Evolutionary conservation across 345 rosid genomes (phyloP), one percentile per base, ranked within the genome.

Genomic region (Salix suchowensis): DNA sequence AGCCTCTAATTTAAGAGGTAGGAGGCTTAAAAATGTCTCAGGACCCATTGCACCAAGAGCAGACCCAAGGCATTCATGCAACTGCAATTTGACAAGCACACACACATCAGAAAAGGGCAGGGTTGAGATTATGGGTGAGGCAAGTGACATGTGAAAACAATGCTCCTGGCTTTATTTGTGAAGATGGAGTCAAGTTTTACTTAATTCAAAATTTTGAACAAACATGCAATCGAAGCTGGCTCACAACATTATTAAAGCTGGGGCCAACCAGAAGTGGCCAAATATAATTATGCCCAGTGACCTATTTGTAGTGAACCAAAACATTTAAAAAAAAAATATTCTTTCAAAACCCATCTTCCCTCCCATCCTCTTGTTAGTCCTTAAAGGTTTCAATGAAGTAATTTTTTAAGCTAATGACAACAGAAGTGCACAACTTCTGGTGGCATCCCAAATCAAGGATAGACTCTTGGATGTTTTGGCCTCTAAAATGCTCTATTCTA

Each of bases 11-110:
- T 90, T 91, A 79, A 96, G 90, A 67, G 92, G 92, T 42, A 96
- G 82, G 83, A 89, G 74, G 73, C 84, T 82, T 71, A 92, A 83
- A 84, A 96, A 90, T 70, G 90, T 85, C 81, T 93, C 98, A 60
- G 97, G 94, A 54, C 99, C 98, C 93, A 96, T 86, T 72, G 99
- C 96, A 74, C 90, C 94, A 82, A 93, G 88, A 77, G 97, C 97
- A 68, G 89, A 93, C 83, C 98, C 99, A 77, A 96, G 88, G 78
- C 96, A 93, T 78, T 88, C 96, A 84, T 92, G 98, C 82, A 96
- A 85, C 98, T 96, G 82, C 76, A 80, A 23, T 80, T 78, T 40
- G 18, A 70, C 67, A 79, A 80, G 70, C 66, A 84, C 32, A 67
- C 71, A 80, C 52, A 52, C 21, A 34, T 70, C 72, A 79, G 80